Conservation (phyloP, 768 basidiomycete species). For the Lentinula aciculospora region DNA sequence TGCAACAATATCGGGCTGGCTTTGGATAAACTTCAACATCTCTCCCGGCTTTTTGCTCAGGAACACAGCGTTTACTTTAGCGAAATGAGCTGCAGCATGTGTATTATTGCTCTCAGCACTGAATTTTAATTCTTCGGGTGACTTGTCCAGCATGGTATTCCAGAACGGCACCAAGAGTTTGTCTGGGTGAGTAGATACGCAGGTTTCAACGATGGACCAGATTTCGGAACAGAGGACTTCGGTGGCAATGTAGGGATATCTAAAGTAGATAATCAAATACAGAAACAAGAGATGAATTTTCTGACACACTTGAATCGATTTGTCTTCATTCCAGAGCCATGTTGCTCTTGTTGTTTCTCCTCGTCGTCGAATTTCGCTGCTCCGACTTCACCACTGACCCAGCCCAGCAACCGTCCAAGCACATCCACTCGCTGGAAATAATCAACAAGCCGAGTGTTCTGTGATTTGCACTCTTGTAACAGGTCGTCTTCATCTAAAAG, state of each 20-base stretch:
- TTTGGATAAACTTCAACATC: constrained; percentile 91
- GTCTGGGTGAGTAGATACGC: constrained; percentile 58
- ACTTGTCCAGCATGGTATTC: constrained; percentile 79
- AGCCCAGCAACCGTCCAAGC: constrained; percentile 72
- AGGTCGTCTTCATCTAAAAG: constrained; percentile 93
- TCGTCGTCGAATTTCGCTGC: constrained; percentile 45
- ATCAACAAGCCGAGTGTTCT: constrained; percentile 85
- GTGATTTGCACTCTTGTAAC: constrained; percentile 90
- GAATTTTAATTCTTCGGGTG: constrained; percentile 76
- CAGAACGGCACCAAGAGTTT: constrained; percentile 84
- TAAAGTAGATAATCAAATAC: constrained; percentile 23
- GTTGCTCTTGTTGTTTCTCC: constrained; percentile 40
- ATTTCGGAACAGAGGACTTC: constrained; percentile 95
- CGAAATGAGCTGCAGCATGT: constrained; percentile 87
- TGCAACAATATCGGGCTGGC: constrained; percentile 75
- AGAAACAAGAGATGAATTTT: constrained; percentile 1
- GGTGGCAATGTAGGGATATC: constrained; percentile 89
- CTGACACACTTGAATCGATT: constrained; percentile 66
- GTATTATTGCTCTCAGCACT: constrained; percentile 44
- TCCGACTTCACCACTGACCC: constrained; percentile 76
- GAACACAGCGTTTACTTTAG: constrained; percentile 89
- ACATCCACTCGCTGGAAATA: constrained; percentile 83
- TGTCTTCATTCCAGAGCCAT: not conserved
- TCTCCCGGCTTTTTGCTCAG: constrained; percentile 85
- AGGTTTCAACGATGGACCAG: constrained; percentile 91